Percentiles rank a stretch among this genome's conserved stretches.
These are phyloP conservation scores for Fraxinus platypoda DNA, from an alignment of 305 asterid genomes.

Conservation along the genomic window DNA sequence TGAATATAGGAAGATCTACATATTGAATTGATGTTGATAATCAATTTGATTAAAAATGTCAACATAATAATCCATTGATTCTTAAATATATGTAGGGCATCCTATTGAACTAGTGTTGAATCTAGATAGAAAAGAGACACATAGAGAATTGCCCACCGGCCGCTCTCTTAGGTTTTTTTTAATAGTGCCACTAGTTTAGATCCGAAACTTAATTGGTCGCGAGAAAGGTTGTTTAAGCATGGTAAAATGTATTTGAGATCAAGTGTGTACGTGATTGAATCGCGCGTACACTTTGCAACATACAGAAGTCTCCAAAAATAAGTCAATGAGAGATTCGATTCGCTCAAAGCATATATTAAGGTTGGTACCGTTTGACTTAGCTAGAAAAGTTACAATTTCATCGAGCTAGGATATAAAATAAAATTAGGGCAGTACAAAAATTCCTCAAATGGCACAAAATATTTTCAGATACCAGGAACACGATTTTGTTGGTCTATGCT, in stretches of 20 bases:
- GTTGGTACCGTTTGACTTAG: neutral
- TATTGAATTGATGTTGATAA: neutral
- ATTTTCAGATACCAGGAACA: constrained; percentile 19
- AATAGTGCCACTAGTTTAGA: neutral
- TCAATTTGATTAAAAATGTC: neutral
- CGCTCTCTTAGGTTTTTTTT: neutral
- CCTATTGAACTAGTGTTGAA: neutral
- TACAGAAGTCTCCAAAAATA: neutral
- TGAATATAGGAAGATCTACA: neutral
- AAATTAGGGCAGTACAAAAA: neutral
- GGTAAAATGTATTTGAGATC: neutral
- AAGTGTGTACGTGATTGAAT: neutral
- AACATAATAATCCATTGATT: neutral
- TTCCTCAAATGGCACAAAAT: neutral
- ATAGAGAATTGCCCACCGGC: neutral
- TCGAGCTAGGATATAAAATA: neutral
- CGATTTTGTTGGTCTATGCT: constrained; percentile 5
- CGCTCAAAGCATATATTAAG: neutral
- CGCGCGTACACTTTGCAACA: neutral
- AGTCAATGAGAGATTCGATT: neutral
- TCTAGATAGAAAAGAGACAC: neutral
- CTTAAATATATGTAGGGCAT: neutral
- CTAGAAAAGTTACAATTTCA: neutral
- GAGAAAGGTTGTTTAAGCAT: neutral
- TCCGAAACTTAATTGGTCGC: neutral